Evolutionary conservation across 1,139 yeast species (phyloP).

Genomic region (Magnusiomyces tetraspermus): DNA sequence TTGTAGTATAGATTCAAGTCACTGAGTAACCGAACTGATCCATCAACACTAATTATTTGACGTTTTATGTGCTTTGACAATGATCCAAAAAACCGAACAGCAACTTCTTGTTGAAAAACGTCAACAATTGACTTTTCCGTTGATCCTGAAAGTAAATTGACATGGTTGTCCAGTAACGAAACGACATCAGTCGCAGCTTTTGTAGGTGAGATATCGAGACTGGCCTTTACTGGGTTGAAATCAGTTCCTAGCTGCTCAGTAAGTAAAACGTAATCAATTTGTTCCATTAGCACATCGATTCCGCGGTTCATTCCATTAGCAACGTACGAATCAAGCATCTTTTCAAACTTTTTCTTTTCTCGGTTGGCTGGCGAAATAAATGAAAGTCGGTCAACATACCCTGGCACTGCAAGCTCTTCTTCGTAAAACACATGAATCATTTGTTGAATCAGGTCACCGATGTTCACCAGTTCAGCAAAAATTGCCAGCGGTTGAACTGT

Average conservation of each 20-base stretch:
- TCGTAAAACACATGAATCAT: constrained; percentile 87
- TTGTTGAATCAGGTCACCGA: constrained; percentile 86
- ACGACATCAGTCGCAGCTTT: constrained; percentile 58
- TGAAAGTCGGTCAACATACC: constrained; percentile 61
- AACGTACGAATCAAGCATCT: constrained; percentile 72
- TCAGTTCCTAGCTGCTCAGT: constrained; percentile 47
- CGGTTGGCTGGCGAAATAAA: constrained; percentile 73
- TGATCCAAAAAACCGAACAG: constrained; percentile 70
- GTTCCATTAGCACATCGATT: constrained; percentile 75
- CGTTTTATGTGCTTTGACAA: constrained; percentile 67
- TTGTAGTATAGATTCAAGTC: constrained; percentile 63
- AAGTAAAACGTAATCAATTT: constrained; percentile 48
- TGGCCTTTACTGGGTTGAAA: constrained; percentile 21
- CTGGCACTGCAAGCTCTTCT: constrained; percentile 61
- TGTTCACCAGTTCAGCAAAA: constrained; percentile 82
- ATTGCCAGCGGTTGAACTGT: constrained; percentile 71
- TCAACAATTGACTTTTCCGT: constrained; percentile 85
- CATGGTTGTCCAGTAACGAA: constrained; percentile 58
- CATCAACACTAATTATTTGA: constrained; percentile 52
- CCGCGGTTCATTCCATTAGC: constrained; percentile 91
- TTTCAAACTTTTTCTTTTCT: constrained; percentile 71
- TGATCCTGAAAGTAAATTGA: constrained; percentile 64
- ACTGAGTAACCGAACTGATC: constrained; percentile 59
- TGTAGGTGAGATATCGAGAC: constrained; percentile 51
- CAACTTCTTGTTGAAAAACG: constrained; percentile 89